Conservation (phyloP, 192 early-diverging fungal species). For the Neocallimastix lanati region DNA sequence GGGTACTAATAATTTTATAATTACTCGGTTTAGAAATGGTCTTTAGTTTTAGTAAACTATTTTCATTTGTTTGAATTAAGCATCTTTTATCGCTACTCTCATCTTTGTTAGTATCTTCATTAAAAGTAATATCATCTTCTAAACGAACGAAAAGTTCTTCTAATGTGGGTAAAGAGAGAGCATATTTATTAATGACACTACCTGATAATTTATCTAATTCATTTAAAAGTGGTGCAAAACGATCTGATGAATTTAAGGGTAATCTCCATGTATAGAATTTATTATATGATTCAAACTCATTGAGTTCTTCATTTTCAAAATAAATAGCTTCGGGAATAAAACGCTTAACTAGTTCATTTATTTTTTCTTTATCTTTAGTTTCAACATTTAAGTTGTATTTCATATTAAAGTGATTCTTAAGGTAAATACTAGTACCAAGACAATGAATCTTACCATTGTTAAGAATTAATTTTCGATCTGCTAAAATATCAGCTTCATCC, state of each 20-base stretch:
- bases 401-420: not conserved
- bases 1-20: not conserved
- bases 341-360: not conserved
- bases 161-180: not conserved
- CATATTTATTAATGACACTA: not conserved
- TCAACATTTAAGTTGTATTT: not conserved
- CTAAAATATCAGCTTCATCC: conserved; percentile 42
- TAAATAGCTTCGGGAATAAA: not conserved
- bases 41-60: not conserved
- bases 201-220: not conserved
- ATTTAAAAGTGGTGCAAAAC: not conserved
- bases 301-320: not conserved
- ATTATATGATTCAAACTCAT: not conserved
- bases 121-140: not conserved
- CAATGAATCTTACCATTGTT: too few species aligned
- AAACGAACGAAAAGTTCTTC: not conserved
- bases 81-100: not conserved
- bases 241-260: not conserved
- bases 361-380: not conserved
- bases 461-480: too few species aligned
- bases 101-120: not conserved
- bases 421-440: too few species aligned
- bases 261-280: not conserved
- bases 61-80: not conserved
- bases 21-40: not conserved